These are phyloP conservation scores for Trichosporon sp. DNA, from an alignment of 1,284 basidiomycete genomes.

Conservation along the genomic window DNA sequence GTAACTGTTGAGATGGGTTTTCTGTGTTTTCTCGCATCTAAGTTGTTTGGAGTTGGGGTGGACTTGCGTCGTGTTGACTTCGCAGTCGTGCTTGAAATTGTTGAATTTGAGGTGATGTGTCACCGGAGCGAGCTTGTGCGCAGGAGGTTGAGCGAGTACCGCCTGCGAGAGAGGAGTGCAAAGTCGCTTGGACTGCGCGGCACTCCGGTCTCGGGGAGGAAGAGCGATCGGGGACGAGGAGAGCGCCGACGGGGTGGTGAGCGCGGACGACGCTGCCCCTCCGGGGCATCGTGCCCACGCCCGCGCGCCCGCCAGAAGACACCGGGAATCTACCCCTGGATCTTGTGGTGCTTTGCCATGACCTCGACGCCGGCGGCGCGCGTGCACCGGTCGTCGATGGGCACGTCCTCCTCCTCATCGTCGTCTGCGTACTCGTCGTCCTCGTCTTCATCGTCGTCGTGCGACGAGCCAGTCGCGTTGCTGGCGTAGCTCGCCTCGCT, in stretches of 20 bases:
- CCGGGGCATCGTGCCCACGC: no score
- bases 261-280: no score
- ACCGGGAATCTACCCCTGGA: background rate
- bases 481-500: background rate
- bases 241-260: background rate
- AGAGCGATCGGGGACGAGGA: background rate
- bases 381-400: slow-evolving; percentile 1
- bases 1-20: background rate
- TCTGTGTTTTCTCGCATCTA: background rate
- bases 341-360: background rate
- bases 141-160: background rate
- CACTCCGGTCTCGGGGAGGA: background rate
- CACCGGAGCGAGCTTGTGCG: background rate
- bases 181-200: background rate
- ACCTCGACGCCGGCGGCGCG: slow-evolving; percentile 1
- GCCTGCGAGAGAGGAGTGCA: background rate
- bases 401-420: slow-evolving; percentile 36
- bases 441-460: slow-evolving; percentile 32
- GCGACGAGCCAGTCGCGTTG: slow-evolving; percentile 15
- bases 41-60: background rate
- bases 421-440: slow-evolving; percentile 38
- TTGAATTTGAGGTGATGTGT: background rate
- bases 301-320: background rate
- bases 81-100: background rate
- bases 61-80: background rate